Conservation (phyloP, 768 basidiomycete genomes). For the Lentinula guzmanii region DNA sequence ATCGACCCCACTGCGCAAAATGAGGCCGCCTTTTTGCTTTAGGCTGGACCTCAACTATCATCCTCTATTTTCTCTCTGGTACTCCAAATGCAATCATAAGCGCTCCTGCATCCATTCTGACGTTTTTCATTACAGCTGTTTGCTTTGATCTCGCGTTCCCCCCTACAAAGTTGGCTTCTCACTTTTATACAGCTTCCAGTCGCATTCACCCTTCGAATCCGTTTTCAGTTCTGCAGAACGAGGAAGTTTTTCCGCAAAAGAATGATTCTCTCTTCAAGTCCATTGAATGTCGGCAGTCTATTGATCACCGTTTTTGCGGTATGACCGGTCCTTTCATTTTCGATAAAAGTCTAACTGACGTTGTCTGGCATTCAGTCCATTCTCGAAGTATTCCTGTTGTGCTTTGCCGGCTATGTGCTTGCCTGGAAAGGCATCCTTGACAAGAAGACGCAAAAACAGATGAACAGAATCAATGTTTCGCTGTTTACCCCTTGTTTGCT, state of each 20-base stretch:
- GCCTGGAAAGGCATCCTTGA: conserved; percentile 79
- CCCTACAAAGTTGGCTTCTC: not conserved
- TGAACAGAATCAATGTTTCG: conserved; percentile 80
- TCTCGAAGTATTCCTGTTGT: conserved; percentile 81
- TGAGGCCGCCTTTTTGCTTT: not conserved
- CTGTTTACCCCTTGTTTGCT: conserved; percentile 86
- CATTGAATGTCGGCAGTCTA: not conserved
- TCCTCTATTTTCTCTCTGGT: not conserved
- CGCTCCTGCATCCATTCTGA: not conserved
- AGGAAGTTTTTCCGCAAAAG: not conserved
- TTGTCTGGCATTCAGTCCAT: conserved; percentile 57
- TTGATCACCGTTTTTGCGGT: conserved; percentile 3
- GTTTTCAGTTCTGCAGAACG: not conserved
- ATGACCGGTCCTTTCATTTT: not conserved
- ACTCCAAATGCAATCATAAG: not conserved
- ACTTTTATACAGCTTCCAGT: not conserved
- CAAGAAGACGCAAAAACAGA: conserved; percentile 83
- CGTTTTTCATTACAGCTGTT: not conserved
- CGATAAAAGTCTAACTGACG: conserved; percentile 5
- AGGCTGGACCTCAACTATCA: not conserved
- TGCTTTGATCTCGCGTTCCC: not conserved
- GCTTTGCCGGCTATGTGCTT: conserved; percentile 78
- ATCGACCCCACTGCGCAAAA: not conserved
- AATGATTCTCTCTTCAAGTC: not conserved
- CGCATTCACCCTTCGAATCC: not conserved